Percentiles rank a stretch among this genome's conserved stretches.
Conservation (phyloP, 192 early-diverging fungal genomes). For the Mortierella alpina region DNA sequence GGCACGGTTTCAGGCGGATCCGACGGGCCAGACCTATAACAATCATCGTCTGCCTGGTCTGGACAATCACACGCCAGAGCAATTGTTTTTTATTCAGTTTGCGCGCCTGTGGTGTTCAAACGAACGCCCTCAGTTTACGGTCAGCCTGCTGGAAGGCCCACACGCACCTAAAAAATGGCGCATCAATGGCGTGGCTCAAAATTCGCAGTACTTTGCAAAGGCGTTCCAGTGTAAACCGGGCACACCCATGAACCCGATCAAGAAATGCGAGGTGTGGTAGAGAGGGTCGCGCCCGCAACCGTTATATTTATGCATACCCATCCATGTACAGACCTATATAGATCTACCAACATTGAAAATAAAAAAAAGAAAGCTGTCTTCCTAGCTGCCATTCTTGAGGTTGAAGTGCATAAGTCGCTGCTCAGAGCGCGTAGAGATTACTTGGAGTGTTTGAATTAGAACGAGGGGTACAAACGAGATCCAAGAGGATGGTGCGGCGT, state of each 20-base stretch:
- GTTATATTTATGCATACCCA: too few species aligned
- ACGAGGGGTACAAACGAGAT: too few species aligned
- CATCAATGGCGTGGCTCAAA: conserved; percentile 74
- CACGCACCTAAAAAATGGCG: conserved; percentile 73
- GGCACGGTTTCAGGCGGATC: conserved; percentile 8
- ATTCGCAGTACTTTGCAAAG: conserved; percentile 74
- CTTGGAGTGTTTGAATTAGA: too few species aligned
- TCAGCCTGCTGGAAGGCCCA: conserved; percentile 56
- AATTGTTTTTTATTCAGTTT: conserved; percentile 76
- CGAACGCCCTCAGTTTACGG: conserved; percentile 33
- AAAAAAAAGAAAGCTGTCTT: too few species aligned
- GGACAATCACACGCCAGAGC: conserved; percentile 60
- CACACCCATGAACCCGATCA: conserved; percentile 74
- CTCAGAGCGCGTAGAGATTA: too few species aligned
- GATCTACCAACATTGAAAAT: too few species aligned
- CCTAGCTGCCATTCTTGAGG: too few species aligned
- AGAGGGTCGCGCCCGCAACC: not conserved
- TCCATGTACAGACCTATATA: too few species aligned
- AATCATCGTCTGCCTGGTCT: conserved; percentile 60
- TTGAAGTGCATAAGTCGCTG: too few species aligned
- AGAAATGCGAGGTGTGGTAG: conserved; percentile 58
- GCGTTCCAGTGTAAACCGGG: conserved; percentile 74
- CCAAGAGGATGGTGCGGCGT: too few species aligned
- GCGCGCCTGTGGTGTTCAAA: conserved; percentile 72
- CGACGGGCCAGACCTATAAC: conserved; percentile 47